Evolutionary conservation across 2,329 filamentous ascomycete species (phyloP).

Genomic region (Ophiostoma novo-ulmi): DNA sequence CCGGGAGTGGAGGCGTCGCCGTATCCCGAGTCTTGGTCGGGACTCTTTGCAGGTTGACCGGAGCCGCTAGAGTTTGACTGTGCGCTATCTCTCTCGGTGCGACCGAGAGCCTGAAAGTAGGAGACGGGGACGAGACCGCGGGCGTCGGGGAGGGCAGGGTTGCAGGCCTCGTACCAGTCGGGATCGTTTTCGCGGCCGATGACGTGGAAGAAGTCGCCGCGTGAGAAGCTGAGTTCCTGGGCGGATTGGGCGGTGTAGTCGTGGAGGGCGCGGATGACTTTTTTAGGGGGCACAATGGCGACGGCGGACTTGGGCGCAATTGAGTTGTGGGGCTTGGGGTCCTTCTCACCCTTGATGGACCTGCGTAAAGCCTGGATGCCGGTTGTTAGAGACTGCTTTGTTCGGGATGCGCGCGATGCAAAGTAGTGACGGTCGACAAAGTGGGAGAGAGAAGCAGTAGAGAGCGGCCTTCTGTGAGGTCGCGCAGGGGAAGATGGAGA

Average conservation of each 20-base stretch:
- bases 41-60: slow-evolving; percentile 40
- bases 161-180: slow-evolving; percentile 98
- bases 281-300: slow-evolving; percentile 87
- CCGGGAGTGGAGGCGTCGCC: slow-evolving; percentile 48
- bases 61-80: slow-evolving; percentile 56
- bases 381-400: slow-evolving; percentile 42
- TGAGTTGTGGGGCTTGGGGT: slow-evolving; percentile 65
- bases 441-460: neutral
- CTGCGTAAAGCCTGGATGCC: slow-evolving; percentile 67
- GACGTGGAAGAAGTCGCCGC: slow-evolving; percentile 97
- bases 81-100: slow-evolving; percentile 83
- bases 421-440: neutral
- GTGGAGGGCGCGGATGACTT: slow-evolving; percentile 96
- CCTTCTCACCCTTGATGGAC: slow-evolving; percentile 87
- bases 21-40: slow-evolving; percentile 89
- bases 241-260: slow-evolving; percentile 74
- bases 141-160: slow-evolving; percentile 79
- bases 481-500: neutral
- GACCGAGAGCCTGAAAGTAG: slow-evolving; percentile 88
- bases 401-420: slow-evolving; percentile 7
- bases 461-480: neutral
- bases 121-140: slow-evolving; percentile 88
- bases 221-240: slow-evolving; percentile 83
- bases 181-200: slow-evolving; percentile 89
- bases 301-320: slow-evolving; percentile 80